Evolutionary conservation across 2,329 filamentous ascomycete species (phyloP), one percentile per base, ranked within the genome.

Genomic region (Nemania sp.): DNA sequence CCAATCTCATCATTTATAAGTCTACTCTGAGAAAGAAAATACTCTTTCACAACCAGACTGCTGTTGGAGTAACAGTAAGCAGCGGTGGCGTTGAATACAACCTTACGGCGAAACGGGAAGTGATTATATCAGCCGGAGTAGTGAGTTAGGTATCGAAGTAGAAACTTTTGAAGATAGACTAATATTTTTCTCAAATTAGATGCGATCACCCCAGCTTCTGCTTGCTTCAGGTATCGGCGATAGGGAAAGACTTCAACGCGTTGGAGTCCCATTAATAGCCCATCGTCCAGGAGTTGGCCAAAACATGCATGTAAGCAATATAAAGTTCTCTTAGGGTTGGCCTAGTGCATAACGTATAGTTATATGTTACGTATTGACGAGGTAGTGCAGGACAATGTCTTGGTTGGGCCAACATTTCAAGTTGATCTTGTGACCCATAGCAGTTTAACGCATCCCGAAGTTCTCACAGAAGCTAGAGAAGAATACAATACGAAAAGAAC

Each of bases 21-120:
- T 35, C 32, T 35, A 35, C 32, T 35, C 11, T 35, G 32, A 11
- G 32, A 11, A 35, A 35, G 32, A 35, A 47, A 4, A 32, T 65
- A 13, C 0, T 65, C 0, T 65, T 65, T 6, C n/a, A 59, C 10
- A 15, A 2, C 1, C 26, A 60, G 35, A 47, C 11, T 1, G 62
- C 62, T 13, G 60, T 38, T 2, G 62, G 56, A 1, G 49, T 65
- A 6, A 1, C n/a, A 2, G 56, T 65, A 2, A 22, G 60, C 10
- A 60, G 56, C 0, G 22, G 27, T 1, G 49, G 51, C 4, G 15
- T 26, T 6, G 10, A 45, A 13, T 60, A 60, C 15, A 54, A 26
- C 1, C 13, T 65, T 0, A 38, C 35, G 1, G 62, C 62, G 76
- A 78, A 5, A 10, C 62, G 62, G n/a, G 64, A 66, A 20, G 64